Evolutionary conservation across 345 rosid species (phyloP).

Genomic region (Eucalyptus urophylla): DNA sequence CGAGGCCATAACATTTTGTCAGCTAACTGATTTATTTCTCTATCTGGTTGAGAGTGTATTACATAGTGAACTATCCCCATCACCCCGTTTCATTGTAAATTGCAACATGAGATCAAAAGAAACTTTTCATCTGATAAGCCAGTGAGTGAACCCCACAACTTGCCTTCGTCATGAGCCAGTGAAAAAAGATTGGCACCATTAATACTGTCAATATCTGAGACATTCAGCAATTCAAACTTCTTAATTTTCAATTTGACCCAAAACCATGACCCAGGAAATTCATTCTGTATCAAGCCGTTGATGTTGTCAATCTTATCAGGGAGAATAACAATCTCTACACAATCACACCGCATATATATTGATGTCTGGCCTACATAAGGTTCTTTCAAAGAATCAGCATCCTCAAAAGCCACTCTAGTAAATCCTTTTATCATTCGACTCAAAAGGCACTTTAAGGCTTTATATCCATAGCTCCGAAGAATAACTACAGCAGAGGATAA

Average conservation of each 20-base stretch:
- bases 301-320: constrained; percentile 36
- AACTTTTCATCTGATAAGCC: constrained; percentile 41
- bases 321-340: constrained; percentile 46
- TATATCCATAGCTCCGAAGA: constrained; percentile 38
- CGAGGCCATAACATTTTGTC: neutral
- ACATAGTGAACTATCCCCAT: constrained; percentile 15
- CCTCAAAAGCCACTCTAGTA: constrained; percentile 14
- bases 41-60: neutral
- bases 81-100: constrained; percentile 82
- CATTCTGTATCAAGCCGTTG: constrained; percentile 50
- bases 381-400: constrained; percentile 5
- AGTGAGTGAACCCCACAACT: constrained; percentile 54
- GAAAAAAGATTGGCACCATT: constrained; percentile 51
- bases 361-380: constrained; percentile 34
- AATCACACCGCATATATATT: constrained; percentile 59
- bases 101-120: constrained; percentile 67
- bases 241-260: constrained; percentile 47
- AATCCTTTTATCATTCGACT: constrained; percentile 29
- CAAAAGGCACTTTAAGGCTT: constrained; percentile 18
- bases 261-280: constrained; percentile 84
- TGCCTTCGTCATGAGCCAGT: constrained; percentile 71
- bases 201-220: constrained; percentile 64
- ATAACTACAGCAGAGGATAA: constrained; percentile 27
- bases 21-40: neutral
- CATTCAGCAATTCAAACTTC: constrained; percentile 47